Evolutionary conservation across 176 grass and related monocot species (phyloP).

Genomic region (Rhynchospora breviuscula): DNA sequence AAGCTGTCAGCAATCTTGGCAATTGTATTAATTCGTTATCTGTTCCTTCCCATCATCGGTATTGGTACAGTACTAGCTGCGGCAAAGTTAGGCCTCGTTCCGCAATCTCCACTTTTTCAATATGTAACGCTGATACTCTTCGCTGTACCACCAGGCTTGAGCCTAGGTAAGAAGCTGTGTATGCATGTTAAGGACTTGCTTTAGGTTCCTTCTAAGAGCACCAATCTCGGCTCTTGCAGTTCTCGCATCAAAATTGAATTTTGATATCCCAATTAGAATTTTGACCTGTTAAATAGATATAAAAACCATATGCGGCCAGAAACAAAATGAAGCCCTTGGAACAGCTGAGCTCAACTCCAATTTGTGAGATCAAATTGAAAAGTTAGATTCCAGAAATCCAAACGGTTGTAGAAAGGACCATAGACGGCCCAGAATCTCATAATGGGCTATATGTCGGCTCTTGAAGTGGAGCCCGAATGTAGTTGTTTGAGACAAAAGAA

Average conservation of each 20-base stretch:
- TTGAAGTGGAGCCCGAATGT: too few relatives aligned
- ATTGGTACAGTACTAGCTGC: constrained; percentile 41
- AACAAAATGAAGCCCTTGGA: neutral
- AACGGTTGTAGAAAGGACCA: too few relatives aligned
- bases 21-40: constrained; percentile 31
- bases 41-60: constrained; percentile 32
- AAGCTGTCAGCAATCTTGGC: constrained; percentile 15
- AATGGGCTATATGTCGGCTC: too few relatives aligned
- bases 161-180: constrained; percentile 22
- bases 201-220: neutral
- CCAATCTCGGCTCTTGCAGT: neutral
- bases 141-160: constrained; percentile 48
- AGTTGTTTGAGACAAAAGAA: too few relatives aligned
- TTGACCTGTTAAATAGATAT: neutral
- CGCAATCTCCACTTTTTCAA: constrained; percentile 44
- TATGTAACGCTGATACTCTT: constrained; percentile 50
- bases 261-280: neutral
- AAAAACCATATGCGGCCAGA: neutral
- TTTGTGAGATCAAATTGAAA: neutral
- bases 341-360: neutral
- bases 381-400: neutral
- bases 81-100: constrained; percentile 39
- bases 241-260: neutral
- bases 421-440: too few relatives aligned
- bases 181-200: neutral